These are phyloP conservation scores for Potentilla sterilis DNA, from an alignment of 306 rosid genomes.

Conservation along the genomic window DNA sequence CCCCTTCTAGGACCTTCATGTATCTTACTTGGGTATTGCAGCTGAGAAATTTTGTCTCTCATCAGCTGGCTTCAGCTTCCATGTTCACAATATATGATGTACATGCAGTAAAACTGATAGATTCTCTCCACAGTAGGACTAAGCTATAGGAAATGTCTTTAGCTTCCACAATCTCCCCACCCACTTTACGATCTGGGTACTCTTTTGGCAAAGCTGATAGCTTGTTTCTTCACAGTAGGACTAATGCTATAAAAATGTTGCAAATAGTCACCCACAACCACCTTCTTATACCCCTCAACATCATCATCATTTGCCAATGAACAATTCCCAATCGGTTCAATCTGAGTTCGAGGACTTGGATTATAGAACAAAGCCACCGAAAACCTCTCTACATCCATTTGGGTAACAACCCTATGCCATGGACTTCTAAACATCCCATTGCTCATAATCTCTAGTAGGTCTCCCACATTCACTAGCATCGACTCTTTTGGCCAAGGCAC, in stretches of 20 bases:
- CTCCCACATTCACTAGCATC: conserved; percentile 14
- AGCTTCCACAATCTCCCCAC: background rate
- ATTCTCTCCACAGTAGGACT: background rate
- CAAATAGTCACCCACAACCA: conserved; percentile 13
- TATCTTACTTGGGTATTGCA: no score
- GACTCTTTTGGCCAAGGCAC: conserved; percentile 9
- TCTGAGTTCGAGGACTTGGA: conserved; percentile 2
- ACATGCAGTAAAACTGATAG: background rate
- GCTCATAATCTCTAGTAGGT: conserved; percentile 18
- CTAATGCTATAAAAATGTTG: conserved; percentile 3
- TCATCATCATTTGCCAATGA: background rate
- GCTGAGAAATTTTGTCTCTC: background rate
- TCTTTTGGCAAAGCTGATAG: conserved; percentile 9
- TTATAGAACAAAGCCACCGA: conserved; percentile 10
- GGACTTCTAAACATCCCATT: conserved; percentile 10
- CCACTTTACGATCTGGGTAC: background rate
- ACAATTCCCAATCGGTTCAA: background rate
- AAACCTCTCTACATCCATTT: conserved; percentile 3
- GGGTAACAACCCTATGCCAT: conserved; percentile 21
- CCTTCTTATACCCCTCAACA: conserved; percentile 5
- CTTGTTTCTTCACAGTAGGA: conserved; percentile 18
- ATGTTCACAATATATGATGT: background rate
- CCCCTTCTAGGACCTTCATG: no score
- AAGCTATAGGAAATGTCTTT: background rate
- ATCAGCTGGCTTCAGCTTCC: background rate